Evolutionary conservation across 1,284 basidiomycete species (phyloP).

Genomic region (Mycosarcoma mackinlayi): DNA sequence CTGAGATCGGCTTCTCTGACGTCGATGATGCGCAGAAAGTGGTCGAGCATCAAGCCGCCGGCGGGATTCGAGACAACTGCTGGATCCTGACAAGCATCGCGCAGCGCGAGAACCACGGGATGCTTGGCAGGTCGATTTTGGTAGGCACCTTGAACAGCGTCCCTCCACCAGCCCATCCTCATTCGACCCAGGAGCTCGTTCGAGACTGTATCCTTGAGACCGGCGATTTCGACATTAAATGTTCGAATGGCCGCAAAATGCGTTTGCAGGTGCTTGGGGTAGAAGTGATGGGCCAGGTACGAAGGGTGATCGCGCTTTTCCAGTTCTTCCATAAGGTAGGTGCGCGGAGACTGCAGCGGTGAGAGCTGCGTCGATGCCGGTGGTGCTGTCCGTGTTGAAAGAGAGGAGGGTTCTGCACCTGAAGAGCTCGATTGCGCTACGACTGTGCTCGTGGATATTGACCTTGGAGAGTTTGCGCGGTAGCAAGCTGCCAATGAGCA

Average conservation of each 20-base stretch:
- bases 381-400: conserved; percentile 22
- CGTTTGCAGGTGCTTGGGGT: conserved; percentile 53
- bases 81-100: conserved; percentile 61
- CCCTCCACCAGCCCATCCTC: conserved; percentile 66
- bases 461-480: not conserved
- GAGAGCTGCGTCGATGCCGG: conserved; percentile 38
- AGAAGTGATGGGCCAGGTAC: conserved; percentile 62
- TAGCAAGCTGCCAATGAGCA: not conserved
- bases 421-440: not conserved
- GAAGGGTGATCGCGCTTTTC: conserved; percentile 55
- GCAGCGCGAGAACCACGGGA: conserved; percentile 60
- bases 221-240: conserved; percentile 63
- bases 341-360: conserved; percentile 36
- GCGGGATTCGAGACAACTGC: conserved; percentile 35
- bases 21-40: conserved; percentile 64
- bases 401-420: not conserved
- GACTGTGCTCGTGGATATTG: conserved; percentile 1
- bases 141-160: conserved; percentile 59
- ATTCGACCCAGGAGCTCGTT: conserved; percentile 65
- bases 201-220: conserved; percentile 61
- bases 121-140: conserved; percentile 61
- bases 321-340: conserved; percentile 39
- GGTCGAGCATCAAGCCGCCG: conserved; percentile 63
- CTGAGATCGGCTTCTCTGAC: conserved; percentile 63
- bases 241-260: conserved; percentile 64